Evolutionary conservation across 2,329 filamentous ascomycete species (phyloP), one percentile per base, ranked within the genome.

Genomic region (Apiospora arundinis): DNA sequence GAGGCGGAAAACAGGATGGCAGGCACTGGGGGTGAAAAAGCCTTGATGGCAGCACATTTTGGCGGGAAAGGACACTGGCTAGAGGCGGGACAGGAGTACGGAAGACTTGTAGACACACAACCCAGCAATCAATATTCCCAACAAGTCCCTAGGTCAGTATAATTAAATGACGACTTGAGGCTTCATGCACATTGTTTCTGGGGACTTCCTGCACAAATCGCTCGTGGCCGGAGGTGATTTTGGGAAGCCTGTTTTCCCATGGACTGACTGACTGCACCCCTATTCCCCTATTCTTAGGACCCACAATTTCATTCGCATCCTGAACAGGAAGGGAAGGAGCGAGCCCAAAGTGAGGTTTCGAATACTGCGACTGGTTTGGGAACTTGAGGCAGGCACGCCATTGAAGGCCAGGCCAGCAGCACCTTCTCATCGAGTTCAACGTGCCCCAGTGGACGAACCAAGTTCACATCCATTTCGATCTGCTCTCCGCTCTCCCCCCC

Each of bases 261-360:
- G n/a, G 45, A 18, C n/a, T 18, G 5, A n/a, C 2, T 46, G 18
- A 25, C 21, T 14, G 28, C 5, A 6, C 28, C 28, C 52, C 52
- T 56, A 32, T 49, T 49, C 28, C 28, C 52, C 52, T 56, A 32
- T 49, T 49, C 40, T 18, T 32, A 5, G 52, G 52, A 5, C 7
- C 52, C 52, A 60, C 52, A 60, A 16, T 60, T 21, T 18, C 32
- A 3, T 3, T 60, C 52, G 9, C 28, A 60, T 32, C 32, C 18
- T 32, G 14, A 60, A 60, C 2, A 37, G 52, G 16, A 60, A 60
- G 56, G 56, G 56, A 63, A 63, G 56, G 56, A 63, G 56, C 56
- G 32, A 63, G 56, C 28, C 16, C 3, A 21, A 40, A 11, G 32
- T 63, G 32, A 63, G 21, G 49, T 12, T n/a, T n/a, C 28, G 12